Evolutionary conservation across 352 stramenopile genomes (phyloP), one percentile per base, ranked within the genome.

Genomic region (Thalassiosira hispida): DNA sequence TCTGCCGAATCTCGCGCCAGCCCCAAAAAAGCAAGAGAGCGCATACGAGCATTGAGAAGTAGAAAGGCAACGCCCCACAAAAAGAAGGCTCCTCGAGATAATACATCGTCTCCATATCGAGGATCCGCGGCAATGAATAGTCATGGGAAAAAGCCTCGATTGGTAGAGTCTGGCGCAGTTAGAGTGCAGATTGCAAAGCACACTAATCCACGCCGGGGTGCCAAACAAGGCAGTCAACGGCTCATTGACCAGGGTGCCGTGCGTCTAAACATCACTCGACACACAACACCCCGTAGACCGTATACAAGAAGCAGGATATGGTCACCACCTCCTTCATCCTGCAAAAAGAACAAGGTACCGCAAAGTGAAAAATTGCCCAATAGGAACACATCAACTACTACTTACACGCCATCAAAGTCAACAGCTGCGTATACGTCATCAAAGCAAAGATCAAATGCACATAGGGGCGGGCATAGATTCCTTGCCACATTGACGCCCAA

Each of bases 241-340:
- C 25, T 77, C 11, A 77, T 77, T 25, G 69, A 77, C 22, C 55
- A 53, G 44, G 69, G 69, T 29, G 69, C 69, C 9, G 47, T 77
- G 29, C 57, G 69, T 3, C 25, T 63, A 4, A 55, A 49, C 7
- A 52, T 77, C 18, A 71, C 57, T 6, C 35, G 57, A 22, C 69
- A 77, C 33, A 77, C 69, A 14, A 71, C 59, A 18, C 69, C 69
- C 14, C 57, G 69, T 1, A 77, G 51, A 22, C 38, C 63, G 8
- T 55, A 70, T 44, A 77, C 31, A 16, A 44, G 40, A 25, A n/a
- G 29, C 23, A 62, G 60, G 46, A 46, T 60, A 12, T 69, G 29
- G 46, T 47, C 47, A 59, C 38, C 46, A 33, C 59, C 69, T 8
- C 57, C 68, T 38, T 44, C 56, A 33, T 77, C 67, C 4, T 63